Base-by-base conservation (phyloP, 2,329 filamentous ascomycete genomes). In the Pseudogymnoascus sp. region DNA sequence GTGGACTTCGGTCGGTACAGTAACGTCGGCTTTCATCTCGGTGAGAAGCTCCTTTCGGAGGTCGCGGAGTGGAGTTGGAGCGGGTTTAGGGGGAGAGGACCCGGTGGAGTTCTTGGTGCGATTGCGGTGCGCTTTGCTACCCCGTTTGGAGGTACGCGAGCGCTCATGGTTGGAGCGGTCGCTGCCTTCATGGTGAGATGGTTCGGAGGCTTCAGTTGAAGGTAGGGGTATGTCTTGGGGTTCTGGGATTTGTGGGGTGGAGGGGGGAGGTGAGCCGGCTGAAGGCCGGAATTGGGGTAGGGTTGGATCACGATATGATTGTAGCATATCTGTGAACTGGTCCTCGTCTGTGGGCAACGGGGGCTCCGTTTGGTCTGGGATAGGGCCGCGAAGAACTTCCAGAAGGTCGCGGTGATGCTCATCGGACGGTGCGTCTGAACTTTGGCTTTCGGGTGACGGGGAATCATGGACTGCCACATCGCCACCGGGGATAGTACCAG, bases 231-330 rank as follows among this genome's bases (percentile, higher is more conserved):
- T 60, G 59, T 46, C 66, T 68, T n/a, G 38, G 42, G 21, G 62
- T 65, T 66, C 15, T 70, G 67, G 66, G 63, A 6, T 65, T 63
- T 21, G 69, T 67, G 0, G 69, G 65, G 33, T 74, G 78, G 19
- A 33, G 21, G 11, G 65, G 62, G 67, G 88, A 83, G n/a, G 86
- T 15, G 50, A 56, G 33, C 7, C 26, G 11, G 29, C n/a, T 56
- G 50, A 56, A 15, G 50, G 87, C 5, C 84, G 80, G 70, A 88
- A 88, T 68, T 90, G 87, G 7, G 87, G 87, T 73, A 89, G 78
- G 0, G 87, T 89, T 7, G 84, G 84, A 68, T 90, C 88, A 7
- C 77, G 75, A 42, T 77, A 72, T 65, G 23, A 33, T 69, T 68
- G 17, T 61, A 26, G 7, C 38, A n/a, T 33, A 33, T 56, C 50